phyloP scores from a whole-genome alignment of 2,329 filamentous ascomycete species.

The Lanzia echinophila region DNA sequence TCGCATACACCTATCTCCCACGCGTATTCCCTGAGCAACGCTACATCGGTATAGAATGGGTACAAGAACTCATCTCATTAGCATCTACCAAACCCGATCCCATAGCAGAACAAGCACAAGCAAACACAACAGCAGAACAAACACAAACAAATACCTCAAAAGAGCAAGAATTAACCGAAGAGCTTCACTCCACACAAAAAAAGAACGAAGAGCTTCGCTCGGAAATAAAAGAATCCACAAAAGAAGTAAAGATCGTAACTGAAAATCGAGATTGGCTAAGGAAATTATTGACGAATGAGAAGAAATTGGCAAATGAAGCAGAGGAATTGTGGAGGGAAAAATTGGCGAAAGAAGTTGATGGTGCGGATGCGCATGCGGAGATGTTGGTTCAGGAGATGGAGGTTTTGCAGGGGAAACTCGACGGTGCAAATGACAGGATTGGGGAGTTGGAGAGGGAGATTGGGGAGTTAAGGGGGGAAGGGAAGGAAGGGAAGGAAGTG shows the following conservation, averaged over 20 bases:
- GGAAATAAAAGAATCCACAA: neutral
- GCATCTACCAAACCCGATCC: neutral
- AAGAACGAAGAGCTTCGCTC: neutral
- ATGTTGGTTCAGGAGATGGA: neutral
- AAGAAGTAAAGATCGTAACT: neutral
- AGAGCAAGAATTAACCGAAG: neutral
- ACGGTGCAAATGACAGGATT: slow-evolving; percentile 1
- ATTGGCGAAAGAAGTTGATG: neutral
- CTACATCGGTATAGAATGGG: slow-evolving; percentile 2
- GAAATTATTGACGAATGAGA: neutral
- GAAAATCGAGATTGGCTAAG: neutral
- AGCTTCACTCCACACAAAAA: neutral
- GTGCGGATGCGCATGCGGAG: neutral
- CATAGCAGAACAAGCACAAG: neutral
- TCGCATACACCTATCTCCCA: slow-evolving; percentile 6
- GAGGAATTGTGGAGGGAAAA: slow-evolving; percentile 3
- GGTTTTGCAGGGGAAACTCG: slow-evolving; percentile 1
- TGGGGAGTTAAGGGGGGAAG: neutral
- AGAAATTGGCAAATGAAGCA: neutral
- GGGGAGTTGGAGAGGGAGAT: neutral
- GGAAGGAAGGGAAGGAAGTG: neutral
- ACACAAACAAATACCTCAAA: neutral
- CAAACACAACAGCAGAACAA: neutral
- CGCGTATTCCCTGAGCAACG: neutral
- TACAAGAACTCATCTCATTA: neutral